Base-by-base conservation (phyloP, 176 grass and related monocot genomes). In the Echinochloa phyllopogon region DNA sequence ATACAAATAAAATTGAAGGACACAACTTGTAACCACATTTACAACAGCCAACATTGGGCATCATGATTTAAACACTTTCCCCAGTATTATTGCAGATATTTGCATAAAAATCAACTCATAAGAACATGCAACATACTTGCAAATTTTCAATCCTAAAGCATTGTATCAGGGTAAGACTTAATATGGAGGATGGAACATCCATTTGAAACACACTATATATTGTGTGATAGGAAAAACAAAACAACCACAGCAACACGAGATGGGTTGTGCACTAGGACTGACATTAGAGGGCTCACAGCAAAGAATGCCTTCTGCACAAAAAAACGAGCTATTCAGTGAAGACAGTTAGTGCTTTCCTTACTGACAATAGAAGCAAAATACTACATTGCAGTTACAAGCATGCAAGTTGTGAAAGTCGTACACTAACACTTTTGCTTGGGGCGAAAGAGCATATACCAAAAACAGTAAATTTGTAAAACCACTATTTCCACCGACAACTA, bases 331-430 rank as follows among this genome's bases (percentile, higher is more conserved):
- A 61, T 77, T 3, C 0, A 16, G 33, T 8, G 33, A 80, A 80
- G 78, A 6, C 67, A 52, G 62, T 18, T 53, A 67, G 2, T 21
- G 27, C 78, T 67, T 67, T 80, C 62, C 78, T 79, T 65, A n/a
- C 43, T n/a, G 7, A 67, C 33, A 4, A 39, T 40, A 52, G 62
- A 67, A 67, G 61, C 29, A 80, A 80, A 80, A 80, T 17, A 55
- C 5, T 21, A 50, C 61, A 80, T 37, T 10, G 11, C 5, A 37
- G 14, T 33, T 1, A 1, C 23, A 15, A 17, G n/a, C 45, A 51
- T 50, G 3, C 24, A 51, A 73, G 13, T 50, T 29, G 17, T 49
- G 69, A 16, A 27, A 71, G n/a, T 25, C 16, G 29, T 33, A 33
- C 29, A 33, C 29, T 33, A 29, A 29, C 2, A 33, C 15, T 33